Evolutionary conservation across 257 asterid species (phyloP).

Genomic region (Mentha longifolia): DNA sequence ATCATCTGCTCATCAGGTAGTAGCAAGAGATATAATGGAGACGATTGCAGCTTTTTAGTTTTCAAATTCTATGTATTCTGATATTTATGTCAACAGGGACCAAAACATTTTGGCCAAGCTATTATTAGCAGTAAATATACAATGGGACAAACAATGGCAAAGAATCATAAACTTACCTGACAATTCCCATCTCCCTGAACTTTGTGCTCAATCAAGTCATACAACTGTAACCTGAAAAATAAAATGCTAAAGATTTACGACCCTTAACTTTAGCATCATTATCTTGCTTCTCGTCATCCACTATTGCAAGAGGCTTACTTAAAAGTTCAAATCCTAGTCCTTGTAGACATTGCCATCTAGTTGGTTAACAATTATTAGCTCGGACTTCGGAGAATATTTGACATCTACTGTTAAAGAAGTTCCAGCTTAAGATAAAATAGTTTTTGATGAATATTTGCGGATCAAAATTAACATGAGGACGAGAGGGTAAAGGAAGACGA

Average conservation of each 20-base stretch:
- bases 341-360: conserved; percentile 3
- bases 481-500: background rate
- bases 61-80: conserved; percentile 10
- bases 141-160: conserved; percentile 10
- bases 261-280: conserved; percentile 23
- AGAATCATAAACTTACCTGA: conserved; percentile 60
- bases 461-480: conserved; percentile 2
- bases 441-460: conserved; percentile 12
- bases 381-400: conserved; percentile 3
- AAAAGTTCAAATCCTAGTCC: background rate
- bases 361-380: conserved; percentile 2
- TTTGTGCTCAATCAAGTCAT: conserved; percentile 88
- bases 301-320: conserved; percentile 10
- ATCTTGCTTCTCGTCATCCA: conserved; percentile 18
- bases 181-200: conserved; percentile 98
- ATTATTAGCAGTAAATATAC: conserved; percentile 9
- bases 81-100: conserved; percentile 6
- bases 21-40: background rate
- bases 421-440: conserved; percentile 5
- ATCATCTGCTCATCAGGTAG: conserved; percentile 24
- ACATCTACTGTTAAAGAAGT: conserved; percentile 13
- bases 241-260: background rate
- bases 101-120: conserved; percentile 16
- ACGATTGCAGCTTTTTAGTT: conserved; percentile 3
- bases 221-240: conserved; percentile 73